Evolutionary conservation across 139 green algal species (phyloP).

Genomic region (Chlorella vulgaris): DNA sequence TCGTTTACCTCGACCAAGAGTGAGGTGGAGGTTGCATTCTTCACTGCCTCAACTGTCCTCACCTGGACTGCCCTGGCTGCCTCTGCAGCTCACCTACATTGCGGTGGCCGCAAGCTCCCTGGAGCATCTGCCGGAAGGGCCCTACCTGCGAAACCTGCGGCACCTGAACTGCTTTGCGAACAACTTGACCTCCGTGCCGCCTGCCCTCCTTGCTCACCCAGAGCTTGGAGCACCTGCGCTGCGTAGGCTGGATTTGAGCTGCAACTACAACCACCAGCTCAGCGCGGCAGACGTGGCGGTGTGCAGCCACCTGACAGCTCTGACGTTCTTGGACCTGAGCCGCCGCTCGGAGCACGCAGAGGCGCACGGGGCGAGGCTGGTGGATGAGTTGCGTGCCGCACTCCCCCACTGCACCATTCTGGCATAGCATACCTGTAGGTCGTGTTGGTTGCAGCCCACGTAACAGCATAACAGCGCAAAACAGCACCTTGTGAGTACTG

Average conservation of each 20-base stretch:
- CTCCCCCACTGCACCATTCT: not conserved
- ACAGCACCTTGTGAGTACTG: no score
- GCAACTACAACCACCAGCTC: not conserved
- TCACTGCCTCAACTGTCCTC: no score
- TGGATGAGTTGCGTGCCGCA: not conserved
- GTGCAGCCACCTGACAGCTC: not conserved
- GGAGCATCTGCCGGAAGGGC: not conserved
- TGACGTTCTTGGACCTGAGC: not conserved
- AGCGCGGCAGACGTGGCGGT: not conserved
- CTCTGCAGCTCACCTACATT: not conserved
- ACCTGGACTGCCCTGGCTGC: not conserved
- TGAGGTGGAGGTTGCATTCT: not conserved
- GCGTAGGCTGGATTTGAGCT: not conserved
- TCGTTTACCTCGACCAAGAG: not conserved
- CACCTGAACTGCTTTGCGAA: slow-evolving; percentile 16
- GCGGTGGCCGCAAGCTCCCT: slow-evolving; percentile 5
- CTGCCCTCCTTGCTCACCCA: not conserved
- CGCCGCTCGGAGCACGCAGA: not conserved
- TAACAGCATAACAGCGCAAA: no score
- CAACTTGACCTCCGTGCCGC: slow-evolving; percentile 1
- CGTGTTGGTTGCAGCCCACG: no score
- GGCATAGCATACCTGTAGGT: not conserved
- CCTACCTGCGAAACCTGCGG: slow-evolving; percentile 1
- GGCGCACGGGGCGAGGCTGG: not conserved
- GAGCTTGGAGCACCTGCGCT: not conserved